Base-by-base conservation (phyloP, 139 green algal genomes). In the Micractinium sp. region DNA sequence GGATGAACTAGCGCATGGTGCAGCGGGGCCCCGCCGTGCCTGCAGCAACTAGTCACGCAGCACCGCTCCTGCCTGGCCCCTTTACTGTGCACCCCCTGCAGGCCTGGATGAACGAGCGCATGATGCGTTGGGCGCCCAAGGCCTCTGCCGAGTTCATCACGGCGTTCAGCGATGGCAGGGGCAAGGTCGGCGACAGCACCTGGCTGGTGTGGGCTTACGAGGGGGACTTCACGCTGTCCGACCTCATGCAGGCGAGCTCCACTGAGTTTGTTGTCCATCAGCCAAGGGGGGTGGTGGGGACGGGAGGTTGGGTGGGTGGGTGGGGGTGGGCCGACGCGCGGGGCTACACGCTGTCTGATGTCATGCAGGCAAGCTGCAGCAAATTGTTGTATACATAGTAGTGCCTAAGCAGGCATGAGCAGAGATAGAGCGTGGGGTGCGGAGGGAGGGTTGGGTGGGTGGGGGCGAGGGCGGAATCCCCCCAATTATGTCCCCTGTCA, bases 21-120 rank as follows among this genome's bases (percentile, higher is more conserved):
- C 94, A 96, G 33, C 90, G 95, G 33, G 91, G 90, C 12, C 93
- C 95, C 0, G 67, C 67, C 4, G 12, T 75, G 67, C 67, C 23
- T 33, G 27, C 67, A 56, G 9, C 47, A 56, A 5, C 20, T 75
- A 1, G 27, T 31, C 67, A 33, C 12, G 63, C 63, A n/a, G 7
- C 63, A 27, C 20, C 27, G 69, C 27, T 19, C 69, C 13, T 76
- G n/a, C 53, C 13, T 36, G 23, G 38, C 63, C 63, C 2, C 63
- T 12, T 71, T 25, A 2, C 20, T 71, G 63, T 71, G 63, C 63
- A 71, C 63, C 53, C 29, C n/a, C 23, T 22, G 20, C 71, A 88
- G 87, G 97, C 97, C 23, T 99, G 98, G 98, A 99, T 99, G 98
- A 99, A 99, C 85, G 96, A 99, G 92, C 96, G 98, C 66, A 91